Evolutionary conservation across 768 basidiomycete species (phyloP), one percentile per base, ranked within the genome.

Genomic region (Leccinum disarticulatum): DNA sequence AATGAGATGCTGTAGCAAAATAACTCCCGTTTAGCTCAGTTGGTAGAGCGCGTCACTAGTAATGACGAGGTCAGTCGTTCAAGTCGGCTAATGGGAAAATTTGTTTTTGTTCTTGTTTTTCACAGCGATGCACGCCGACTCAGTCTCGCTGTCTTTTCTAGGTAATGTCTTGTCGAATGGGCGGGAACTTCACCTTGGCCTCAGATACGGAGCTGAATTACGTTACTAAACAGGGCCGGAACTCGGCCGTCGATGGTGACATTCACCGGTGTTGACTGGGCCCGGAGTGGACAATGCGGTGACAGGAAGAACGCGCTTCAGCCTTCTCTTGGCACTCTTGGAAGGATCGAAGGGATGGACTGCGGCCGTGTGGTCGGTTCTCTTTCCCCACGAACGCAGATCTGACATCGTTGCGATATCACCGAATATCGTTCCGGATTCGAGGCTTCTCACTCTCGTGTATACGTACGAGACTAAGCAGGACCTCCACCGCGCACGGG

Each of bases 331-430:
- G 66, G 84, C 85, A 41, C 70, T 87, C 27, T 67, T 82, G 22
- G 83, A 84, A 7, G 88, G 84, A 3, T 74, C 77, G 9, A 81
- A 77, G 61, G 84, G 80, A 4, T 88, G 85, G 85, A 76, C 80
- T 13, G 93, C 92, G 28, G 90, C 92, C 73, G 90, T 93, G 33
- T 93, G 86, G 86, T 87, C 71, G 60, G 75, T 56, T 15, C 28
- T 36, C 33, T 33, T 25, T 30, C 27, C 13, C n/a, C 6, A 19
- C 4, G 7, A 47, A 33, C 11, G 33, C 1, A 33, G 33, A 33
- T 33, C 0, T 33, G 31, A 33, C 11, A 33, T 33, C 31, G 31
- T 33, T 33, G 31, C 11, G 19, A 46, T 11, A 13, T 22, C 6
- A 33, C n/a, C 54, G 43, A 31, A 28, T 49, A 82, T 78, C 54